These are phyloP conservation scores for Microsporum audouinii DNA, from an alignment of 2,329 filamentous ascomycete species.

Conservation along the genomic window DNA sequence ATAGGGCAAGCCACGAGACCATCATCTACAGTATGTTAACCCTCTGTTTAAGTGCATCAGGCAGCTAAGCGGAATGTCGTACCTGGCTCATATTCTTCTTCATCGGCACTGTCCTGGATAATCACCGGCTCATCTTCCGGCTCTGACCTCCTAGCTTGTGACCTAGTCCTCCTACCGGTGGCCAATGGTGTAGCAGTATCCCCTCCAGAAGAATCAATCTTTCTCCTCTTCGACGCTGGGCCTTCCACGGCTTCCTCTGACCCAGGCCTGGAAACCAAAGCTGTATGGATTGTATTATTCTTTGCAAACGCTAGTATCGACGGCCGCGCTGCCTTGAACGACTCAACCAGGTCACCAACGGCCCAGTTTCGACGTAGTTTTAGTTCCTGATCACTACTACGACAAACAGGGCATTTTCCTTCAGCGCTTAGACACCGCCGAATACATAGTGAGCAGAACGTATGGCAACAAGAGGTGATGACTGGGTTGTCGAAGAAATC, in stretches of 20 bases:
- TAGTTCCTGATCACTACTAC: slow-evolving; percentile 65
- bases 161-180: slow-evolving; percentile 26
- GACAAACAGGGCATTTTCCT: slow-evolving; percentile 78
- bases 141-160: slow-evolving; percentile 19
- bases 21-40: slow-evolving; percentile 44
- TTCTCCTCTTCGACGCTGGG: slow-evolving; percentile 27
- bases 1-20: slow-evolving; percentile 75
- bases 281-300: slow-evolving; percentile 39
- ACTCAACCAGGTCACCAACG: slow-evolving; percentile 71
- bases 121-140: slow-evolving; percentile 18
- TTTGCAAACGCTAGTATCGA: slow-evolving; percentile 54
- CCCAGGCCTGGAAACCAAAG: slow-evolving; percentile 33
- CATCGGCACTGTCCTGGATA: slow-evolving; percentile 32
- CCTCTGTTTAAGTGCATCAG: neutral
- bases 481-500: slow-evolving; percentile 93
- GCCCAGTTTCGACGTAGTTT: slow-evolving; percentile 76
- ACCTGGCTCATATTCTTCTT: slow-evolving; percentile 27
- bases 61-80: slow-evolving; percentile 7
- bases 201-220: slow-evolving; percentile 20
- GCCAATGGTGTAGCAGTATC: slow-evolving; percentile 20
- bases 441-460: slow-evolving; percentile 94
- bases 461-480: slow-evolving; percentile 88
- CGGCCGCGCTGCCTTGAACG: slow-evolving; percentile 57
- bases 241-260: slow-evolving; percentile 25
- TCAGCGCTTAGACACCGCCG: slow-evolving; percentile 71